Conservation (phyloP, 2,329 filamentous ascomycete genomes). For the Phoma sp. region DNA sequence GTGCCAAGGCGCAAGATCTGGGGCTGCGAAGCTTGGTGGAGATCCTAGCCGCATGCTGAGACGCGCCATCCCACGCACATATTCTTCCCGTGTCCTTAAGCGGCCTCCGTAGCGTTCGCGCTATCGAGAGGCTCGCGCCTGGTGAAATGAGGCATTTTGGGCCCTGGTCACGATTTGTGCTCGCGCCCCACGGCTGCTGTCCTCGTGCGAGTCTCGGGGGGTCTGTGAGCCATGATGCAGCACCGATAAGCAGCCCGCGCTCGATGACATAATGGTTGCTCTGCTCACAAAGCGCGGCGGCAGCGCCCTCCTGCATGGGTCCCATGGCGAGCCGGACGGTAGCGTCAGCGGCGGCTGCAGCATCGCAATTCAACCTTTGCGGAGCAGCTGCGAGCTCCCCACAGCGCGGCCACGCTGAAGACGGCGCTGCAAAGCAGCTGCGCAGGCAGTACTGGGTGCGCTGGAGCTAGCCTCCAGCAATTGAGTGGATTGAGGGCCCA, state of each 20-base stretch:
- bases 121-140: conserved; percentile 17
- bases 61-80: conserved; percentile 20
- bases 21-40: conserved; percentile 17
- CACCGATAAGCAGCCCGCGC: conserved; percentile 13
- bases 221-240: conserved; percentile 1
- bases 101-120: conserved; percentile 16
- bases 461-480: conserved; percentile 1
- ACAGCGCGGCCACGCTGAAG: conserved; percentile 6
- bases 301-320: conserved; percentile 9
- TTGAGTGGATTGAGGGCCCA: conserved; percentile 1
- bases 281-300: conserved; percentile 6
- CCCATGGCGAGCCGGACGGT: conserved; percentile 14
- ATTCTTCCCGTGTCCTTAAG: conserved; percentile 9
- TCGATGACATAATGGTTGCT: conserved; percentile 20
- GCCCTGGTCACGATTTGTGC: conserved; percentile 9
- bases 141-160: conserved; percentile 22
- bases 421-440: neutral
- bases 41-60: conserved; percentile 11
- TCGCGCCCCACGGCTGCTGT: conserved; percentile 16
- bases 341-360: conserved; percentile 24
- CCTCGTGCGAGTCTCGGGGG: conserved; percentile 19
- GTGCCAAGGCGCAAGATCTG: conserved; percentile 17
- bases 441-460: neutral
- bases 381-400: conserved; percentile 19
- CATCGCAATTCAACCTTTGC: conserved; percentile 14